A percentile compares a stretch with the other conserved stretches of the same genome.
phyloP scores from a whole-genome alignment of 2,329 filamentous ascomycete genomes.

The Verticillium dahliae region DNA sequence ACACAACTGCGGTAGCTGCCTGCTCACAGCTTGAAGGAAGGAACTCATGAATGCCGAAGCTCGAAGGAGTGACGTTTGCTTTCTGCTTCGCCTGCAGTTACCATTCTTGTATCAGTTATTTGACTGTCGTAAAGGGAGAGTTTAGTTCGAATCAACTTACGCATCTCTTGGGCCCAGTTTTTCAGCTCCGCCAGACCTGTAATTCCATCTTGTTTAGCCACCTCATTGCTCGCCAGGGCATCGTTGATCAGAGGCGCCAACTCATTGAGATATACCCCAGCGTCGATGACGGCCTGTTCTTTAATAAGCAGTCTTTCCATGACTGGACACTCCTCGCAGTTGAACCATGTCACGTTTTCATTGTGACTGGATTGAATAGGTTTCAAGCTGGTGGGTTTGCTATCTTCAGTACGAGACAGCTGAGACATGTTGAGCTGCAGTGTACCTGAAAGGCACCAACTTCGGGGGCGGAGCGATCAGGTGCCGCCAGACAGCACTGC shows the following conservation, averaged over 20 bases:
- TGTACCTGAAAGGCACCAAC: too few relatives aligned
- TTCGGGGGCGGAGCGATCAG: too few relatives aligned
- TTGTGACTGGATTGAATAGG: too few relatives aligned
- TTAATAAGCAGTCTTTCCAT: neutral
- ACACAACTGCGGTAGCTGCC: slow-evolving; percentile 20
- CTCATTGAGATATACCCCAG: neutral
- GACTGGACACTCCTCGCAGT: neutral
- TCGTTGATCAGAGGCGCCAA: neutral
- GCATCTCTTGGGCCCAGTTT: neutral
- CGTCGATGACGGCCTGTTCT: neutral
- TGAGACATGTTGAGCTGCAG: too few relatives aligned
- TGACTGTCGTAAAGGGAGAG: neutral
- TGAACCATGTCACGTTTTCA: neutral
- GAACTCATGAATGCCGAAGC: slow-evolving; percentile 14
- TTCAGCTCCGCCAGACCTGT: neutral
- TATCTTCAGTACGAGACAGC: too few relatives aligned
- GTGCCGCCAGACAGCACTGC: too few relatives aligned
- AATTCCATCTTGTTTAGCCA: neutral
- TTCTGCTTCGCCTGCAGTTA: neutral
- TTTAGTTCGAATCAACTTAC: neutral
- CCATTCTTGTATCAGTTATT: neutral
- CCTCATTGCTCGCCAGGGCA: neutral
- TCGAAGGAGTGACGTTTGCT: slow-evolving; percentile 5
- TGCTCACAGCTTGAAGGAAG: slow-evolving; percentile 21
- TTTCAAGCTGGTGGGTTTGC: too few relatives aligned